Evolutionary conservation across 2,329 filamentous ascomycete species (phyloP).

Genomic region (Fusarium armeniacum): DNA sequence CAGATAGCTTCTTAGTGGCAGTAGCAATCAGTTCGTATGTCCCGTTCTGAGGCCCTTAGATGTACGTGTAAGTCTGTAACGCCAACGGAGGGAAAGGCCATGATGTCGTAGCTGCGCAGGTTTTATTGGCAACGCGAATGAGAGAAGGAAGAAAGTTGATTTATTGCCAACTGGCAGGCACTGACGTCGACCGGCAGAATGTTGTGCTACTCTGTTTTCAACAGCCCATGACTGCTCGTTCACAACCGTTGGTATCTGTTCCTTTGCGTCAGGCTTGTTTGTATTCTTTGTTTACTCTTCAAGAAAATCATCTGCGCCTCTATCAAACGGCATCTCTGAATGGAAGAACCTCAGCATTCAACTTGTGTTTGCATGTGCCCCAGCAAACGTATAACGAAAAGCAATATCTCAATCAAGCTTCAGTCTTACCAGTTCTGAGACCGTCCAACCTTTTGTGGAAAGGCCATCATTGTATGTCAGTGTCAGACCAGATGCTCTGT

Average conservation of each 20-base stretch:
- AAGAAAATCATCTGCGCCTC: background rate
- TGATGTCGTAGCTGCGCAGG: background rate
- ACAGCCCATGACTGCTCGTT: background rate
- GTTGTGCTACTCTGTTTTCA: background rate
- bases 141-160: background rate
- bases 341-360: background rate
- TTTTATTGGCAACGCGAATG: background rate
- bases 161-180: background rate
- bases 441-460: fast-evolving
- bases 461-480: background rate
- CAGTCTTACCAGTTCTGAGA: background rate
- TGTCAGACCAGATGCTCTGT: background rate
- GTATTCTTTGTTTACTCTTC: background rate
- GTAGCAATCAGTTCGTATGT: background rate
- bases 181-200: background rate
- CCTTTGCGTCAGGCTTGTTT: background rate
- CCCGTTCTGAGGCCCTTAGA: background rate
- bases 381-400: background rate
- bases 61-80: background rate
- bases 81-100: background rate
- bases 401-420: background rate
- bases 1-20: background rate
- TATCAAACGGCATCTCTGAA: background rate
- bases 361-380: background rate
- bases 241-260: background rate